A percentile compares a stretch with the other conserved stretches of the same genome.
These are phyloP conservation scores for Fusarium solani-melongenae DNA, from an alignment of 2,329 filamentous ascomycete genomes.

Conservation along the genomic window DNA sequence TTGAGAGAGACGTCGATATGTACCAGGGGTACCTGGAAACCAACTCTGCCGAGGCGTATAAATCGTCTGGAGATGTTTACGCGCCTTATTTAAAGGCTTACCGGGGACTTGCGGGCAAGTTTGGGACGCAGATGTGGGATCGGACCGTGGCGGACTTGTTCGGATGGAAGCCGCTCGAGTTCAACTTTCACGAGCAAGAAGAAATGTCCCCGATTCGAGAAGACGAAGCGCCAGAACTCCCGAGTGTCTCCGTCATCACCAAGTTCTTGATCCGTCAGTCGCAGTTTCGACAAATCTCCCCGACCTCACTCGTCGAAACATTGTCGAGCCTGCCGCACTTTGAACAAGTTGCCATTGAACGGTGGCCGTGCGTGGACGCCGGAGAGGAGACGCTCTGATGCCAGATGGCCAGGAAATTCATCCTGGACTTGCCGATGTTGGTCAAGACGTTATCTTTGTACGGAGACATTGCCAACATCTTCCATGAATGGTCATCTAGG, in stretches of 20 bases:
- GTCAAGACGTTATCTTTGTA: conserved; percentile 8
- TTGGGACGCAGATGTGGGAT: background rate
- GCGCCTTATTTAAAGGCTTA: background rate
- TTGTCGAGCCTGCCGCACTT: background rate
- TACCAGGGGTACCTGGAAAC: conserved; percentile 3
- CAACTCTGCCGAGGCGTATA: background rate
- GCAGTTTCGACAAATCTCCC: background rate
- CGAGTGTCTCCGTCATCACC: background rate
- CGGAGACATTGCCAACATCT: background rate
- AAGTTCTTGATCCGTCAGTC: conserved; percentile 13
- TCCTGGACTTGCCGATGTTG: background rate
- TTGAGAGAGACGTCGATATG: background rate
- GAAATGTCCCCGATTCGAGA: background rate
- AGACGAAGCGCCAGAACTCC: background rate
- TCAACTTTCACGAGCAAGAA: background rate
- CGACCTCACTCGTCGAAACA: background rate
- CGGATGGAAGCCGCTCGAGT: conserved; percentile 3
- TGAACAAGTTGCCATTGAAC: background rate
- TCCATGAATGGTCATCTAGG: background rate
- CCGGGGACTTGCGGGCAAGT: background rate
- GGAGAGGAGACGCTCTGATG: background rate
- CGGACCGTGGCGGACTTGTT: background rate
- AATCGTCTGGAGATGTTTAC: background rate
- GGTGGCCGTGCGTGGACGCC: background rate
- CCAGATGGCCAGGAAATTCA: background rate